These are phyloP conservation scores for Tagetes erecta DNA, from an alignment of 129 eudicot species.

Conservation along the genomic window DNA sequence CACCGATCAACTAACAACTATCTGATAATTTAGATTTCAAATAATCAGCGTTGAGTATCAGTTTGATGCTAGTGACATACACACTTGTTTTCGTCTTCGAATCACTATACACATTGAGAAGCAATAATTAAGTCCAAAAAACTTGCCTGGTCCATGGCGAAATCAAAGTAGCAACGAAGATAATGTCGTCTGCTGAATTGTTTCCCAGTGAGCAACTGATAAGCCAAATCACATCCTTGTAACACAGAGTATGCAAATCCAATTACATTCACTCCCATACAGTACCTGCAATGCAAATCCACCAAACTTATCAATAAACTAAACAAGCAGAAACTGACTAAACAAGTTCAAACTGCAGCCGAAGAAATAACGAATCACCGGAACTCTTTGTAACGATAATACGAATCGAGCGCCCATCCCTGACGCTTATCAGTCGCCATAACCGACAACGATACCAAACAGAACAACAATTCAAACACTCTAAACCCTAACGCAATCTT, in stretches of 20 bases:
- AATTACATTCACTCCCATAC: slow-evolving; percentile 65
- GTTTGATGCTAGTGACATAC: too few species aligned
- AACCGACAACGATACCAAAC: slow-evolving; percentile 78
- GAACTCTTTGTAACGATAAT: slow-evolving; percentile 80
- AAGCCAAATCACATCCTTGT: slow-evolving; percentile 57
- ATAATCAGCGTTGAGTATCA: too few species aligned
- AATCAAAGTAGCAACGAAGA: slow-evolving; percentile 60
- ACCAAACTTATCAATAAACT: not conserved
- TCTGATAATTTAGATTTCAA: not conserved
- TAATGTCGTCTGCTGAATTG: slow-evolving; percentile 37
- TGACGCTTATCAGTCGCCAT: slow-evolving; percentile 83
- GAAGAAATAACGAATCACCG: slow-evolving; percentile 40
- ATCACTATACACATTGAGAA: too few species aligned
- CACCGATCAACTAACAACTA: not conserved
- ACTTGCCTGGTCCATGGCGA: slow-evolving; percentile 79
- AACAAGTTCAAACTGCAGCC: not conserved
- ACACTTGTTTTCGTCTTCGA: too few species aligned
- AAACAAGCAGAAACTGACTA: not conserved
- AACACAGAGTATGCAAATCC: slow-evolving; percentile 73
- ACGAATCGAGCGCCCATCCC: slow-evolving; percentile 96
- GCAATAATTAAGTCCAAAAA: not conserved
- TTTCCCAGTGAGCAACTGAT: slow-evolving; percentile 58
- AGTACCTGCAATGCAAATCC: slow-evolving; percentile 67
- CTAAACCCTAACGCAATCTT: slow-evolving; percentile 77
- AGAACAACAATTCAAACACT: slow-evolving; percentile 61